Conservation (phyloP, 2,329 filamentous ascomycete species). For the Pseudogymnoascus destructans region DNA sequence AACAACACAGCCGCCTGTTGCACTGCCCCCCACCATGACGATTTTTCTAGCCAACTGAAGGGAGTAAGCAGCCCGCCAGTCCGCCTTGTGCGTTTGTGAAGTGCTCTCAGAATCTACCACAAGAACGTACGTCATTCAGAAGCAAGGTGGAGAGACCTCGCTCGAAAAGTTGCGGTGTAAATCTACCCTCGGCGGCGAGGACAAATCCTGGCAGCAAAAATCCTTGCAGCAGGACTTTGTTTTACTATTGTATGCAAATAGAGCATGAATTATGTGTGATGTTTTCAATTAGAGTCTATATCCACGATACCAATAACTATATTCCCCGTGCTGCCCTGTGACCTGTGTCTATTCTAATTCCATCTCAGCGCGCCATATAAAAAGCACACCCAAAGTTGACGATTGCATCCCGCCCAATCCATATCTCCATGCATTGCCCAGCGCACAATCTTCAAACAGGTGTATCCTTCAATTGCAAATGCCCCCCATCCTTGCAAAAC, state of each 20-base stretch:
- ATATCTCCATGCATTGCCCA: not conserved
- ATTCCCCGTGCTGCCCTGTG: not conserved
- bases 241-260: not conserved
- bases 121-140: not conserved
- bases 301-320: not conserved
- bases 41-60: not conserved
- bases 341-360: not conserved
- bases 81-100: not conserved
- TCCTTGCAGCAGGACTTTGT: not conserved
- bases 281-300: constrained; percentile 4
- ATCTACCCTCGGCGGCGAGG: not conserved
- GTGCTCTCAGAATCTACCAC: not conserved
- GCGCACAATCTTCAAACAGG: not conserved
- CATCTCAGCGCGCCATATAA: not conserved
- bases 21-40: not conserved
- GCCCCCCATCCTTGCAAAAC: not conserved
- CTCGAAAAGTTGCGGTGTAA: not conserved
- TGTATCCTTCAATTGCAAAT: not conserved
- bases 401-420: not conserved
- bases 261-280: not conserved
- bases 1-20: not conserved
- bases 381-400: not conserved
- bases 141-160: no score
- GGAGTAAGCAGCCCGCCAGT: not conserved
- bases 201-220: not conserved